Conservation (phyloP, 106 monocot species). For the Gastrodia elata region DNA sequence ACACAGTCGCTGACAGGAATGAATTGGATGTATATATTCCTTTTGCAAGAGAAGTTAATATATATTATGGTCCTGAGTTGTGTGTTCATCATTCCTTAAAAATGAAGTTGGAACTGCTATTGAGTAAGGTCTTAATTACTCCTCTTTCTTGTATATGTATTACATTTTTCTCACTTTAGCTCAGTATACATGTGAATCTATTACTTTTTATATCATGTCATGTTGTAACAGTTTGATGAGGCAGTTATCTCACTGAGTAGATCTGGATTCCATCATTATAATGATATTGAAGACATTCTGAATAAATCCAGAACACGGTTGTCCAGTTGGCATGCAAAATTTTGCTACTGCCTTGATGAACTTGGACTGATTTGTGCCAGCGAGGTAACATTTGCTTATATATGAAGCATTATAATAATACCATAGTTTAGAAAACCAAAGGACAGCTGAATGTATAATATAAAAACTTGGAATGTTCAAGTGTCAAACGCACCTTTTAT, state of each 20-base stretch:
- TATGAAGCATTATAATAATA: neutral
- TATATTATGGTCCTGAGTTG: slow-evolving; percentile 47
- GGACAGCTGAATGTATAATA: neutral
- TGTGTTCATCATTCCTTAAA: slow-evolving; percentile 38
- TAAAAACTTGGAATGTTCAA: neutral
- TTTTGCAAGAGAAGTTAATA: slow-evolving; percentile 45
- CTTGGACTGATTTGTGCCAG: slow-evolving; percentile 63
- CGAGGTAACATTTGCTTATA: slow-evolving; percentile 38
- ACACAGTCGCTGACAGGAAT: slow-evolving; percentile 50
- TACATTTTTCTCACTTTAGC: neutral
- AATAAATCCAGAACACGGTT: slow-evolving; percentile 34
- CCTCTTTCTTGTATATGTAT: neutral
- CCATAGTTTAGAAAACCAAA: neutral
- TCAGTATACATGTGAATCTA: neutral
- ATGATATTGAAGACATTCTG: slow-evolving; percentile 30
- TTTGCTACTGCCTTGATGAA: slow-evolving; percentile 65
- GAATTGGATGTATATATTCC: slow-evolving; percentile 56
- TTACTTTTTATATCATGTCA: neutral
- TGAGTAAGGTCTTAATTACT: slow-evolving; percentile 28
- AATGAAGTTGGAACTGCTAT: slow-evolving; percentile 27
- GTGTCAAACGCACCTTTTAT: neutral
- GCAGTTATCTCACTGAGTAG: slow-evolving; percentile 24
- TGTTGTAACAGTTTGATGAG: slow-evolving; percentile 42
- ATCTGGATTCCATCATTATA: slow-evolving; percentile 18
- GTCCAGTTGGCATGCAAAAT: slow-evolving; percentile 36